phyloP scores from a whole-genome alignment of 2,329 filamentous ascomycete species.

The Cladosporium sp. region DNA sequence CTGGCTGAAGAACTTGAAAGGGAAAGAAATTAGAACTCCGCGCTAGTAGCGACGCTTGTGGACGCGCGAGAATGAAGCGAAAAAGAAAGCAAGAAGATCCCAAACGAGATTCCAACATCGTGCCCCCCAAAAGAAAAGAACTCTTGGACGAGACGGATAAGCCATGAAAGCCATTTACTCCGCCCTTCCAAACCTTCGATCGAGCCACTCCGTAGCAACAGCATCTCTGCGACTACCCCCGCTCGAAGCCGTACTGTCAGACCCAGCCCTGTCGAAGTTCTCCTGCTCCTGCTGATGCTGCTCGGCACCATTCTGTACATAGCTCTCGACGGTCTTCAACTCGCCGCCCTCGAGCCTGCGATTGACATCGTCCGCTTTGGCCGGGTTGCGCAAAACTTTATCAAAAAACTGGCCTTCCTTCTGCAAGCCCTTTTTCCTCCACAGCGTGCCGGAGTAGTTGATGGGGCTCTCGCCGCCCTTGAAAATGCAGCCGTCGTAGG shows the following conservation, averaged over 20 bases:
- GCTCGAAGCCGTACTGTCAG: too few species aligned
- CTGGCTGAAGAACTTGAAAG: background rate
- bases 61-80: too few species aligned
- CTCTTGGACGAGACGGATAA: background rate
- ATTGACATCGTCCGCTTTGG: conserved; percentile 3
- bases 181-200: background rate
- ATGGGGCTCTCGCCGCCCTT: conserved; percentile 47
- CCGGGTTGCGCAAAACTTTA: conserved; percentile 2
- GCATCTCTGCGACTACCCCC: background rate
- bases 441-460: conserved; percentile 41
- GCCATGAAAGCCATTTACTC: conserved; percentile 1
- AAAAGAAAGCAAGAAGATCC: background rate
- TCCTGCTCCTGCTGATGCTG: too few species aligned
- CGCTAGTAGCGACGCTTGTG: too few species aligned
- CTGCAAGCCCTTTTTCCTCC: conserved; percentile 22
- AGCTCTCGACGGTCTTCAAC: background rate
- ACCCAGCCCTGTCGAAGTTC: too few species aligned
- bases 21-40: background rate
- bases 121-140: too few species aligned
- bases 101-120: too few species aligned
- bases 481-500: conserved; percentile 51
- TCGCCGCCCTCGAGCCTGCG: conserved; percentile 1
- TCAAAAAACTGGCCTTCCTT: conserved; percentile 17
- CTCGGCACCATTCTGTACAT: background rate
- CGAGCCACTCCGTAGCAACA: background rate